Base-by-base conservation (phyloP, 352 stramenopile genomes). In the Pythium folliculosum region DNA sequence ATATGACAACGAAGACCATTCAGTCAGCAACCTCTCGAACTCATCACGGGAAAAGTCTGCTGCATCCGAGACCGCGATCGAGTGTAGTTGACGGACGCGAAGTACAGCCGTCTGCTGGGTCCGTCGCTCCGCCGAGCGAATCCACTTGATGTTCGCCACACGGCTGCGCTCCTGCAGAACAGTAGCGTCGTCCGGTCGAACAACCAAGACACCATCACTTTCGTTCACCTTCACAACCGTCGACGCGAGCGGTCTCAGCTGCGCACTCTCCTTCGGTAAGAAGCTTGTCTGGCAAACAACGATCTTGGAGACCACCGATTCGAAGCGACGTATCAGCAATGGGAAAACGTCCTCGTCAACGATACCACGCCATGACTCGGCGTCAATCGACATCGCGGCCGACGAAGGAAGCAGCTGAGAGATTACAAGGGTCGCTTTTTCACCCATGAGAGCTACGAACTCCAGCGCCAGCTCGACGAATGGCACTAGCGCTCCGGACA, bases 1-100 rank as follows among this genome's bases (percentile, higher is more conserved):
- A 52, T 86, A 93, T 44, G 83, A 91, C n/a, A 88, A 73, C 49
- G 75, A 77, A 44, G 82, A 62, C 40, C 90, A 91, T 43, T 93
- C 80, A 9, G 65, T 64, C 60, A 93, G 65, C 60, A 93, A 78
- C 1, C 63, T 48, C 32, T 60, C 65, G 10, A 74, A 40, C 3
- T 60, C 65, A 21, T 76, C 63, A 1, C 65, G 27, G 14, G 50
- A 22, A 23, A 30, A 12, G 13, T n/a, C 9, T 30, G 10, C 16
- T 3, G 43, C 32, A 25, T 71, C 53, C 1, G 37, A 35, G 2
- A 58, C 49, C 5, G n/a, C 38, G 6, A 65, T 50, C 38, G 57
- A 45, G 27, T 64, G 50, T 5, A 64, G 8, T 17, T 60, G 51
- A 38, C 49, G 47, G 13, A 71, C 45, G 9, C 56, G 55, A 9